A percentile compares a stretch with the other conserved stretches of the same genome.
phyloP scores from a whole-genome alignment of 2,329 filamentous ascomycete genomes.

The Fusarium vanettenii region DNA sequence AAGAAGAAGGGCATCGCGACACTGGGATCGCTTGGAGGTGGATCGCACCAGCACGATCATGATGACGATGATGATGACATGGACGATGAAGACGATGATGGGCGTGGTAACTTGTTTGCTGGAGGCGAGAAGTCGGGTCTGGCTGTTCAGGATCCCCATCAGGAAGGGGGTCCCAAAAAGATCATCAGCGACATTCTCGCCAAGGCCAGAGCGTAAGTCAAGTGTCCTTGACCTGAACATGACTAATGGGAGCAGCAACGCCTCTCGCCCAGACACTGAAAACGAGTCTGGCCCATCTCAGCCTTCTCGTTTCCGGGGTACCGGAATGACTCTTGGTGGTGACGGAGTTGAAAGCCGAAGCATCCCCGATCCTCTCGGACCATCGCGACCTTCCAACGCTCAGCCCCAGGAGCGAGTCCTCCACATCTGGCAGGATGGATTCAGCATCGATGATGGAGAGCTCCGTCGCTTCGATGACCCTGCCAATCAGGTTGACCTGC shows the following conservation, averaged over 20 bases:
- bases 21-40: constrained; percentile 65
- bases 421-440: constrained; percentile 86
- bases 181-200: constrained; percentile 73
- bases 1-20: constrained; percentile 73
- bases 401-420: constrained; percentile 74
- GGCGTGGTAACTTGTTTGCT: constrained; percentile 78
- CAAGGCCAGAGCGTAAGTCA: constrained; percentile 69
- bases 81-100: constrained; percentile 67
- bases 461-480: constrained; percentile 85
- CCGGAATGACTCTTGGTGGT: constrained; percentile 81
- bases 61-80: constrained; percentile 71
- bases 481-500: constrained; percentile 75
- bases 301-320: constrained; percentile 71
- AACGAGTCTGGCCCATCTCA: constrained; percentile 63
- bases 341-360: constrained; percentile 78
- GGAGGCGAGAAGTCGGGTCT: constrained; percentile 86
- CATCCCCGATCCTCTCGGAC: constrained; percentile 69
- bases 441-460: constrained; percentile 85
- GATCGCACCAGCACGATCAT: constrained; percentile 62
- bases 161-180: constrained; percentile 62
- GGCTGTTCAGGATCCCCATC: constrained; percentile 72
- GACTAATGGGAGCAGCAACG: constrained; percentile 61
- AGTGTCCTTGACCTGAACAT: background rate
- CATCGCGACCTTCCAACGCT: constrained; percentile 42
- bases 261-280: constrained; percentile 64